Conservation (phyloP, 306 rosid genomes). For the Mucuna pruriens region DNA sequence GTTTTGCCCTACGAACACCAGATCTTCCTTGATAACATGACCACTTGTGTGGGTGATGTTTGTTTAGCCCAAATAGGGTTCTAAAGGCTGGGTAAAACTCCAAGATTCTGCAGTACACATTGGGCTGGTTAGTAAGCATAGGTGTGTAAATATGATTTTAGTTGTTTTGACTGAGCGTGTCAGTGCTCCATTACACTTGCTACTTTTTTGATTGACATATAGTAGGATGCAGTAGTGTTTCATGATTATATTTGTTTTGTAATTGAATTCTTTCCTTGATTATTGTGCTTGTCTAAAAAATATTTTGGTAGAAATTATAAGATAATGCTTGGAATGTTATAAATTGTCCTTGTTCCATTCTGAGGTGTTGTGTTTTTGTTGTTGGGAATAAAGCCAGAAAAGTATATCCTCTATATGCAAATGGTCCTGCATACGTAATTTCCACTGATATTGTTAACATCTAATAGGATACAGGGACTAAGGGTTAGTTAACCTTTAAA, state of each 20-base stretch:
- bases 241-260: slow-evolving; percentile 21
- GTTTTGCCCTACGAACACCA: not conserved
- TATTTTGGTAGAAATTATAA: not conserved
- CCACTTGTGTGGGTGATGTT: not conserved
- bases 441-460: slow-evolving; percentile 82
- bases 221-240: not conserved
- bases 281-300: not conserved
- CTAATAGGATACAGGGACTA: slow-evolving; percentile 50
- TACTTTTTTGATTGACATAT: not conserved
- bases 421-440: slow-evolving; percentile 86
- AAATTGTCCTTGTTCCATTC: slow-evolving; percentile 24
- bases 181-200: not conserved
- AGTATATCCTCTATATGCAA: slow-evolving; percentile 91
- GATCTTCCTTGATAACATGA: not conserved
- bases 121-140: slow-evolving; percentile 11
- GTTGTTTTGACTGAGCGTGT: not conserved
- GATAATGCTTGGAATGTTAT: not conserved
- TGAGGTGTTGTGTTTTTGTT: slow-evolving; percentile 30
- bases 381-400: slow-evolving; percentile 90
- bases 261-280: slow-evolving; percentile 1
- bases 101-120: not conserved
- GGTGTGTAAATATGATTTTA: not conserved
- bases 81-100: not conserved
- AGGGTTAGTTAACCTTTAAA: slow-evolving; percentile 62
- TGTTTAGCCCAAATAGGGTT: not conserved